Evolutionary conservation across 306 rosid genomes (phyloP).

Genomic region (Adenanthera pavonina): DNA sequence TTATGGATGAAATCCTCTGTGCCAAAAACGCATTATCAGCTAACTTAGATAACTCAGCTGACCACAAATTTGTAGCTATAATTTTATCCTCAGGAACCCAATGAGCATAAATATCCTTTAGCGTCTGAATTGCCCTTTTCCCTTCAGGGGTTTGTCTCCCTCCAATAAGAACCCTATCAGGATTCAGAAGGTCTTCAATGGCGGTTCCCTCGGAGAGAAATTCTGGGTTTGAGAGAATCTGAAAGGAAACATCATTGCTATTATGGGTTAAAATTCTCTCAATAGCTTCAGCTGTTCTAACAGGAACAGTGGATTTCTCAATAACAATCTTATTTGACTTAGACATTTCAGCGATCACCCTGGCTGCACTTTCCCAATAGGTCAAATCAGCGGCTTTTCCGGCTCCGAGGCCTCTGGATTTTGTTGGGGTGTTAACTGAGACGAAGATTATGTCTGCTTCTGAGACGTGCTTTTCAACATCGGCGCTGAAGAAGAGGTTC

Average conservation of each 20-base stretch:
- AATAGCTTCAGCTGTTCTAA: conserved; percentile 81
- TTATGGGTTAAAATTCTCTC: conserved; percentile 70
- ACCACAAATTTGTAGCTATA: conserved; percentile 78
- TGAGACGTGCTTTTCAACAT: conserved; percentile 67
- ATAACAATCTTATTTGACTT: conserved; percentile 74
- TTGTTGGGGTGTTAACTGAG: conserved; percentile 82
- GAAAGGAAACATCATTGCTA: conserved; percentile 63
- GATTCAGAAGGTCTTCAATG: conserved; percentile 69
- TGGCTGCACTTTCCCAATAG: conserved; percentile 87
- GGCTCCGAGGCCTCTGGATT: conserved; percentile 75
- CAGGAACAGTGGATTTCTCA: conserved; percentile 90
- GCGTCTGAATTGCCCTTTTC: conserved; percentile 56
- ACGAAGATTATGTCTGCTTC: conserved; percentile 86
- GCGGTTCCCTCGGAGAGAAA: conserved; percentile 92
- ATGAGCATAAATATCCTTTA: conserved; percentile 66
- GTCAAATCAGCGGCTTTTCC: conserved; percentile 88
- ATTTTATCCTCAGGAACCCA: conserved; percentile 85
- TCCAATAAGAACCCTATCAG: conserved; percentile 80
- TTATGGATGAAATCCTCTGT: conserved; percentile 81
- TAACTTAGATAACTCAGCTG: conserved; percentile 81
- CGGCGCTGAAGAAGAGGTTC: conserved; percentile 78
- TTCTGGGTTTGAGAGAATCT: conserved; percentile 81
- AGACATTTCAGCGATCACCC: conserved; percentile 77
- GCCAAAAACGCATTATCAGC: conserved; percentile 90
- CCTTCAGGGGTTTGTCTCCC: conserved; percentile 71